Percentiles rank a stretch among this genome's conserved stretches.
Evolutionary conservation across 768 basidiomycete genomes (phyloP).

Genomic region (Termitomyces sp.): DNA sequence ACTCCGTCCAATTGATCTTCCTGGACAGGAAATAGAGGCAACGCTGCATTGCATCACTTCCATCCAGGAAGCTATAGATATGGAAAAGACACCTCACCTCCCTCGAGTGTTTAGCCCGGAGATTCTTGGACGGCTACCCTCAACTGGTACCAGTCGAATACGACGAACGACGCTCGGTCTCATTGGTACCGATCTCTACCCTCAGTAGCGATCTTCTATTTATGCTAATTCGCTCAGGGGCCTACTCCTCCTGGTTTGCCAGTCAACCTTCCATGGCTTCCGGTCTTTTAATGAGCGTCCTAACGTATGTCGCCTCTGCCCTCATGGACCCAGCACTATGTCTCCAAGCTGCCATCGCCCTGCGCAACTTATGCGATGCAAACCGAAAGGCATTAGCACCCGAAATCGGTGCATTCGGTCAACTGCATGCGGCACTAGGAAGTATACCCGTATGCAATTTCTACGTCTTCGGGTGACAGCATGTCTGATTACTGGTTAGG

Average conservation of each 20-base stretch:
- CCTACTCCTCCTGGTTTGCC: conserved; percentile 79
- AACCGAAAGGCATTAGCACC: conserved; percentile 80
- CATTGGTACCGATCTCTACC: conserved; percentile 50
- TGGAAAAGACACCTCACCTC: conserved; percentile 48
- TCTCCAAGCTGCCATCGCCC: conserved; percentile 71
- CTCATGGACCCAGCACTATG: conserved; percentile 61
- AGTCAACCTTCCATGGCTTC: conserved; percentile 32
- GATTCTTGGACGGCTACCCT: conserved; percentile 66
- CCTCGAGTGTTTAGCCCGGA: conserved; percentile 65
- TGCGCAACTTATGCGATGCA: conserved; percentile 86
- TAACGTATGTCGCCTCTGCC: conserved; percentile 67
- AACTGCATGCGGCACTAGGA: conserved; percentile 72
- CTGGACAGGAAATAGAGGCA: conserved; percentile 73
- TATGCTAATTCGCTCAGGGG: conserved; percentile 34
- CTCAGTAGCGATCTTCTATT: neutral
- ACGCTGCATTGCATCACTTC: conserved; percentile 82
- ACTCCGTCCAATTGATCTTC: neutral
- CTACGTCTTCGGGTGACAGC: neutral
- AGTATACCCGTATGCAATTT: neutral
- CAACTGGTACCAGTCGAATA: conserved; percentile 56
- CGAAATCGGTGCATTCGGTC: conserved; percentile 81
- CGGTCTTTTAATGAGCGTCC: conserved; percentile 55
- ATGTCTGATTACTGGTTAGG: conserved; percentile 31
- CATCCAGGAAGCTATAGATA: conserved; percentile 78
- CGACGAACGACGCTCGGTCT: conserved; percentile 70